Conservation (phyloP, 2,329 filamentous ascomycete genomes). For the Cryphonectria parasitica region DNA sequence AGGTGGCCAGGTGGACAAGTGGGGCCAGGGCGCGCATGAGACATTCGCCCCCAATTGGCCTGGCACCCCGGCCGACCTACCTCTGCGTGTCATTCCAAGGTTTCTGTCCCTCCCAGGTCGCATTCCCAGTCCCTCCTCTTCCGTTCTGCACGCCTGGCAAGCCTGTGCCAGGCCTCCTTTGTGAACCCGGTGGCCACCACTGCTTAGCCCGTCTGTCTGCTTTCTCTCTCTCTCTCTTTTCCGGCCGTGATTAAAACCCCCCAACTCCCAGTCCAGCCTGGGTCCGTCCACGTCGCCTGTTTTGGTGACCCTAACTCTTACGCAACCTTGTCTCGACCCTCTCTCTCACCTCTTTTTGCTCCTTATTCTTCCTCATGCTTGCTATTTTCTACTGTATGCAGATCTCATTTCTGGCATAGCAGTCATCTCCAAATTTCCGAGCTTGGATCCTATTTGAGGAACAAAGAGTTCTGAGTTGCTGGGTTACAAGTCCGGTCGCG, state of each 20-base stretch:
- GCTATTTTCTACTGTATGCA: background rate
- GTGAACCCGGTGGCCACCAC: background rate
- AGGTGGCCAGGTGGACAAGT: background rate
- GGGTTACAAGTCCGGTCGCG: slow-evolving; percentile 4
- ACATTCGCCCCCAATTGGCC: slow-evolving; percentile 1
- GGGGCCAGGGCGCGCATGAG: background rate
- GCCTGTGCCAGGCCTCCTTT: background rate
- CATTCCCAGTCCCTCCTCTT: background rate
- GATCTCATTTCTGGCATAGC: background rate
- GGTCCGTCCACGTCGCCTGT: slow-evolving; percentile 10
- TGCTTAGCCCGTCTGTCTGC: background rate
- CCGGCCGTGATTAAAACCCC: background rate
- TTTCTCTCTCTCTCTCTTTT: background rate
- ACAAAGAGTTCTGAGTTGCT: background rate
- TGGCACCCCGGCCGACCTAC: background rate
- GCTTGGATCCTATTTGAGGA: background rate
- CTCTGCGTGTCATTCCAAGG: slow-evolving; percentile 4
- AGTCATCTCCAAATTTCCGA: background rate
- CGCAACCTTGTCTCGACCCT: slow-evolving; percentile 23
- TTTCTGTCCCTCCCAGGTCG: slow-evolving; percentile 4
- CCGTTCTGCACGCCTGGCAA: background rate
- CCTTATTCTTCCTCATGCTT: background rate
- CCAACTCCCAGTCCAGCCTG: background rate
- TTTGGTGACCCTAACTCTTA: slow-evolving; percentile 15
- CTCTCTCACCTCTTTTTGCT: background rate